Evolutionary conservation across 1,139 yeast species (phyloP), one percentile per base, ranked within the genome.

Genomic region (Kodamaea fungicola): DNA sequence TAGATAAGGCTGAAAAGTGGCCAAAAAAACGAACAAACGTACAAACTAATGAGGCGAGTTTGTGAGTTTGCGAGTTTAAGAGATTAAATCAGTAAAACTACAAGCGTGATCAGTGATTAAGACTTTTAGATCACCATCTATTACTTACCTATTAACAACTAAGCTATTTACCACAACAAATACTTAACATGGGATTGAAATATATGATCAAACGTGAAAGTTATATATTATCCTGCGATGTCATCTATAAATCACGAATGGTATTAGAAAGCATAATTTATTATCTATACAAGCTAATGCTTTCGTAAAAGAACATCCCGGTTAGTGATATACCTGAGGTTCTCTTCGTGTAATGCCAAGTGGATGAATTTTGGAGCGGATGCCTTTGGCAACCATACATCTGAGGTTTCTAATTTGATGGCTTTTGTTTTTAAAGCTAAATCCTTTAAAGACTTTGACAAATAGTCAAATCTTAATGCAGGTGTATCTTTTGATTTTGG

Each of bases 1-100:
- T 92, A 9, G 97, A 90, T 51, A 50, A 59, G 37, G 96, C 82
- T 0, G 65, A 71, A 1, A 86, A 88, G 54, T 89, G 96, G 96
- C 95, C 95, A 4, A 27, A 9, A 24, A 6, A 24, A 24, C 12
- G 6, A 24, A 10, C 12, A 6, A 24, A 16, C 19, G 19, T 4
- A 16, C 19, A 16, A 16, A 16, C 19, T 16, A 16, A 16, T 5
- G 19, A 16, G 5, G 19, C 5, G 19, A 5, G 19, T 16, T 16
- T 16, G 19, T 16, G 19, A 16, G 19, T 16, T 16, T 16, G 19
- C n/a, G n/a, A n/a, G n/a, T n/a, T n/a, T n/a, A n/a, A n/a, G n/a
- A n/a, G n/a, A n/a, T n/a, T n/a, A n/a, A n/a, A n/a, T n/a, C n/a
- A n/a, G n/a, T n/a, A n/a, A n/a, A n/a, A n/a, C n/a, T n/a, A n/a